Evolutionary conservation across 192 early-diverging fungal genomes (phyloP), one percentile per base, ranked within the genome.

Genomic region (Entrophospora sp.): DNA sequence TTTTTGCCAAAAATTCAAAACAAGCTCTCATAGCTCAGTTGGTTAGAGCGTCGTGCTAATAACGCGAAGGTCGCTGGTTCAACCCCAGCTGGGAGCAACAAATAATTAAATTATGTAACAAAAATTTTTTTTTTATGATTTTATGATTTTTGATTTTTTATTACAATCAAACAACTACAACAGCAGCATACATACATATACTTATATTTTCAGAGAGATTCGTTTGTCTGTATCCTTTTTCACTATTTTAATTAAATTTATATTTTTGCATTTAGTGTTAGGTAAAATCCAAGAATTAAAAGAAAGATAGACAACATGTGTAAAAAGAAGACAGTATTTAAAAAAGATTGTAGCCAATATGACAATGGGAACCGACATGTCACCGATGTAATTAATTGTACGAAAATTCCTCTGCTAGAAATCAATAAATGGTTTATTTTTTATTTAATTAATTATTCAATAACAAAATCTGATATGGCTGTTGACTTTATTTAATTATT

Each of bases 331-430:
- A 83, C 85, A 20, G 89, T 89, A 48, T 83, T 89, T 75, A 94
- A 91, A 74, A 92, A 97, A 79, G n/a, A 90, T 99, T 66, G 92
- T 99, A 22, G 97, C 97, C 34, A 99, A 99, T 72, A 99, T 99
- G 95, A 97, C 97, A 16, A 97, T 99, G 94, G 97, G 97, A 25
- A 98, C 94, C 78, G 97, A 99, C 79, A 97, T 99, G 92, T 92
- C 91, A 25, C 78, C 90, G 95, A 99, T 73, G 92, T 99, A 27
- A 80, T 99, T 14, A 87, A 81, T 22, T 93, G 91, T 71, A 95
- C 96, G 92, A 75, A 85, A 58, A 86, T 95, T 31, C 93, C 93
- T 1, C 83, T 89, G 35, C 75, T 91, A 48, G 90, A 91, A 73
- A 84, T 89, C 61, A 91, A 91, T 64, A 90, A 90, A 79, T 88